Base-by-base conservation (phyloP, 2,329 filamentous ascomycete genomes). In the Gaeumannomyces sp. region DNA sequence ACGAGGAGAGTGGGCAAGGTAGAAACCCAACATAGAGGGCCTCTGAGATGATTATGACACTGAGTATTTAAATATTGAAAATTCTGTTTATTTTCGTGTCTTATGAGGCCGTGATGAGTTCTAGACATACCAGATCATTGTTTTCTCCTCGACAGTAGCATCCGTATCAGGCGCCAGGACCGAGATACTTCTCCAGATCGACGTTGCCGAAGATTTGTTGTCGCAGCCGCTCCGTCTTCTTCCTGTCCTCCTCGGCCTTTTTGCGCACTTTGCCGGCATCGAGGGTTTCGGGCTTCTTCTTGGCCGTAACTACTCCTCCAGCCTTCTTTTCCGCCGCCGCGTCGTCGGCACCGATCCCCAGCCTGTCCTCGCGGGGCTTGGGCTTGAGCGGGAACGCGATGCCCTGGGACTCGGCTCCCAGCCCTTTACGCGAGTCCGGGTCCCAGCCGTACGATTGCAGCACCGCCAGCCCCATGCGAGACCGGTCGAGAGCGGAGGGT, bases 151-250 rank as follows among this genome's bases (percentile, higher is more conserved):
- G 6, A 25, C 22, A 7, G 10, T 3, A 28, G 13, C 57, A 28
- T 60, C 31, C 29, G 31, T 25, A 33, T 65, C 64, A 68, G 2
- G 56, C 33, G 28, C 65, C 56, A 53, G 68, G 67, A 25, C 87
- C 84, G 25, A 96, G 76, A 73, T 96, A 95, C 72, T 82, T 86
- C 71, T 93, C 86, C 64, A 96, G 79, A 69, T 94, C 89, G n/a
- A 90, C 84, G 69, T 85, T 88, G 27, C 85, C 83, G 75, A 91
- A 94, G 67, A 97, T 89, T 77, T 91, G 82, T 69, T 86, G 81
- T 68, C 87, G 83, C 66, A 97, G 74, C 71, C 78, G 86, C 66
- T 90, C 85, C 25, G 83, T 81, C 67, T 81, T 87, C 73, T 78
- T 86, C 76, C 81, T 88, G 65, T 89, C 86, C 67, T 87, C 84